phyloP scores from a whole-genome alignment of 495 filamentous ascomycete genomes.

The Penicillium goetzii region DNA sequence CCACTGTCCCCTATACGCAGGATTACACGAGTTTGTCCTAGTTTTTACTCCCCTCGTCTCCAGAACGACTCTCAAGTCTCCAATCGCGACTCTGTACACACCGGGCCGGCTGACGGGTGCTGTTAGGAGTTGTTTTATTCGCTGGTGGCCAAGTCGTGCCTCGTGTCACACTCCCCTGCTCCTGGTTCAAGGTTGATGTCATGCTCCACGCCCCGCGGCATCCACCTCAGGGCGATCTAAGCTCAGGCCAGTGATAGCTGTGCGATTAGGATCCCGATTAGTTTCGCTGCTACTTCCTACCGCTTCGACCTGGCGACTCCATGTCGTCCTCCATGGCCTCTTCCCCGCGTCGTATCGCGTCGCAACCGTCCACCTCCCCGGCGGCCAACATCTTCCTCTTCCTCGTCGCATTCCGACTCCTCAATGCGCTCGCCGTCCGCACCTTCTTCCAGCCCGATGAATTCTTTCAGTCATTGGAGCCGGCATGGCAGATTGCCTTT shows the following conservation, averaged over 20 bases:
- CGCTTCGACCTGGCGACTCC: neutral
- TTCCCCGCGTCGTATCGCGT: slow-evolving; percentile 24
- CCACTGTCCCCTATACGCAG: slow-evolving; percentile 44
- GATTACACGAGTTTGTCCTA: slow-evolving; percentile 32
- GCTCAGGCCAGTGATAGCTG: slow-evolving; percentile 3
- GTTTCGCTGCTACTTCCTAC: slow-evolving; percentile 1
- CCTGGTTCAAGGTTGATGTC: slow-evolving; percentile 9
- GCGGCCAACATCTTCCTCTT: slow-evolving; percentile 54
- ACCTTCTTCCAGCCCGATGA: slow-evolving; percentile 99
- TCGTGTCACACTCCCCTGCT: neutral
- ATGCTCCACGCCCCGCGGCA: slow-evolving; percentile 15
- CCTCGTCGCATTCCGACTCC: slow-evolving; percentile 75
- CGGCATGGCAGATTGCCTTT: slow-evolving; percentile 90
- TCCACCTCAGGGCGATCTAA: slow-evolving; percentile 17
- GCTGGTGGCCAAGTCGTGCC: neutral
- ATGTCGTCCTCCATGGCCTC: slow-evolving; percentile 22
- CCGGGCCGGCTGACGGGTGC: slow-evolving; percentile 12
- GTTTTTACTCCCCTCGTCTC: slow-evolving; percentile 4
- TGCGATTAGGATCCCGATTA: neutral
- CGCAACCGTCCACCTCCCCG: slow-evolving; percentile 27
- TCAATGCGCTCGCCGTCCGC: slow-evolving; percentile 79
- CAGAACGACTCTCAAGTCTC: slow-evolving; percentile 7
- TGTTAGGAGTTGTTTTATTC: slow-evolving; percentile 3
- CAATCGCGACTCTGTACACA: slow-evolving; percentile 9
- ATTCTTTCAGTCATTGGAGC: slow-evolving; percentile 94